Evolutionary conservation across 345 rosid genomes (phyloP), one percentile per base, ranked within the genome.

Genomic region (Abelmoschus esculentus): DNA sequence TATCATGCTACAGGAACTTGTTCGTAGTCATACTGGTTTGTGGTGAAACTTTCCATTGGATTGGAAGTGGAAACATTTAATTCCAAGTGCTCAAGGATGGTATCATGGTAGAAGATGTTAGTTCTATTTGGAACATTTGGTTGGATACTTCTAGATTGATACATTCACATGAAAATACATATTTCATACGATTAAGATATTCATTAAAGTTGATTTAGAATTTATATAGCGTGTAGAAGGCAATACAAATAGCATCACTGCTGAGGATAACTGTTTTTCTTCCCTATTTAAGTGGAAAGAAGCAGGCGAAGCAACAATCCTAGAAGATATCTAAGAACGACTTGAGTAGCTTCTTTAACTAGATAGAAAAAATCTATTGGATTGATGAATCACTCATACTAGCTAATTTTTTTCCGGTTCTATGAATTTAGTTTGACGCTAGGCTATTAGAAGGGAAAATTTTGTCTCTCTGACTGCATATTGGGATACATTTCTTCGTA

Each of bases 51-150:
- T 49, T 8, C 26, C 5, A 6, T 55, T 64, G 58, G 29, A 38
- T 29, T 70, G 42, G 4, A 5, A 47, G 28, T 36, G 44, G n/a
- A 62, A 68, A 40, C 56, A 58, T 66, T 38, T 61, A 18, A 29
- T 12, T 14, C 19, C 19, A 11, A 58, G 36, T 59, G 62, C 62
- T 58, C 50, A 54, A 66, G 54, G 70, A 76, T 44, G 40, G n/a
- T n/a, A n/a, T n/a, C n/a, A n/a, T n/a, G n/a, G 34, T 17, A 18
- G 28, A 49, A 67, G 60, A 53, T 50, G 6, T 67, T 57, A 40
- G 64, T 32, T 19, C 26, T 62, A 6, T 14, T 38, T 67, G 59
- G 36, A 11, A 11, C 5, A 15, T 52, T 71, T 61, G 32, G 19
- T 62, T 72, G 31, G 74, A 62, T 50, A 50, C n/a, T 18, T 49